Conservation (phyloP, 2,329 filamentous ascomycete species). For the Fulvia fulva region DNA sequence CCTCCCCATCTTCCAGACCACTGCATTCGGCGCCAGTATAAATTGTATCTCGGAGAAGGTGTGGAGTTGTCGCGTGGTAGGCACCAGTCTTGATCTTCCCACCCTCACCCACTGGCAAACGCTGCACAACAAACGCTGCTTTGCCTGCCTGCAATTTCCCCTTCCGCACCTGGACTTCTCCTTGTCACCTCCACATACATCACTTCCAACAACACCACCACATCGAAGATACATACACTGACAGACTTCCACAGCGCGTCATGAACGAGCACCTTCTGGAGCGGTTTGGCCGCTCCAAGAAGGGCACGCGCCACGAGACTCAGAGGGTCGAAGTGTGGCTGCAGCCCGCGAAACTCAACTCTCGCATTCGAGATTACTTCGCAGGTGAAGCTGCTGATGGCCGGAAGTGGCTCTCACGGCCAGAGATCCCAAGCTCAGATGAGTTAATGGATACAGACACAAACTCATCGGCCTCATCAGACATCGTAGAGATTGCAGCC, state of each 20-base stretch:
- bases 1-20: not conserved
- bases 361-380: conserved; percentile 27
- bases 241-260: not conserved
- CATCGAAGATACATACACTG: not conserved
- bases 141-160: no score
- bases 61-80: not conserved
- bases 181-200: not conserved
- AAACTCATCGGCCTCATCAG: conserved; percentile 11
- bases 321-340: conserved; percentile 19
- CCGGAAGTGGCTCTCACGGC: conserved; percentile 33
- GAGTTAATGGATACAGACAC: conserved; percentile 47
- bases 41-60: not conserved
- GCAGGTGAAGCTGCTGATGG: conserved; percentile 12
- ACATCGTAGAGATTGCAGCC: conserved; percentile 16
- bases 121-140: not conserved
- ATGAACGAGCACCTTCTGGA: conserved; percentile 32
- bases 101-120: not conserved
- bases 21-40: not conserved
- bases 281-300: conserved; percentile 25
- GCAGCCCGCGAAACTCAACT: conserved; percentile 27
- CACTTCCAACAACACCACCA: not conserved
- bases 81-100: not conserved
- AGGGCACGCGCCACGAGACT: conserved; percentile 1
- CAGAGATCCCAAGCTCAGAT: conserved; percentile 53
- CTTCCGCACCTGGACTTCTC: not conserved